These are phyloP conservation scores for Skeletonema marinoi DNA, from an alignment of 108 stramenopile species.

Conservation along the genomic window DNA sequence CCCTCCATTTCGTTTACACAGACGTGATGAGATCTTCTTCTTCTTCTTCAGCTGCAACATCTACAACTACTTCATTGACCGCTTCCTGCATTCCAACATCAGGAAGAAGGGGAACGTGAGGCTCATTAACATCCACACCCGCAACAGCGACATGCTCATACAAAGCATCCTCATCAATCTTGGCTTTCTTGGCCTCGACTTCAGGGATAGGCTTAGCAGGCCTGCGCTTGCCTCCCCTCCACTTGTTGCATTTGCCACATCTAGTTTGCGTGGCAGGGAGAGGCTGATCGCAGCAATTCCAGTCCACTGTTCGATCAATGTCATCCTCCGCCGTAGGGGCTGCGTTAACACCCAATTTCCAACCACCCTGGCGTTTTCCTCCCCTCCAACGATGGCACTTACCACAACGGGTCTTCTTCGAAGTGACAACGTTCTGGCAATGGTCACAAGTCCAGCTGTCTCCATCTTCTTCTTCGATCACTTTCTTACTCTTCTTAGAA, in stretches of 20 bases:
- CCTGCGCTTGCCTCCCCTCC: constrained; percentile 1
- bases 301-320: neutral
- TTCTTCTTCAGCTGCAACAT: neutral
- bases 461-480: neutral
- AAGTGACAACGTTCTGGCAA: neutral
- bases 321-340: neutral
- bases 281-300: neutral
- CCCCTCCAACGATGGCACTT: neutral
- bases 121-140: no score
- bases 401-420: neutral
- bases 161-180: neutral
- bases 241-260: constrained; percentile 1
- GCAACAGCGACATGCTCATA: neutral
- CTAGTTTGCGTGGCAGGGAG: neutral
- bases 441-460: constrained; percentile 2
- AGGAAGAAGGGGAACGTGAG: neutral
- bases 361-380: neutral
- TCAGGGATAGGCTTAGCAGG: neutral
- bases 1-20: neutral
- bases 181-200: neutral
- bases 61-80: neutral
- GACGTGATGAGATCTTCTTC: neutral
- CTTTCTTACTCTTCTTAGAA: neutral
- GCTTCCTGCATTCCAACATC: neutral
- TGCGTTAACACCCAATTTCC: neutral